Evolutionary conservation across 2,329 filamentous ascomycete species (phyloP).

Genomic region (Exophiala xenobiotica): DNA sequence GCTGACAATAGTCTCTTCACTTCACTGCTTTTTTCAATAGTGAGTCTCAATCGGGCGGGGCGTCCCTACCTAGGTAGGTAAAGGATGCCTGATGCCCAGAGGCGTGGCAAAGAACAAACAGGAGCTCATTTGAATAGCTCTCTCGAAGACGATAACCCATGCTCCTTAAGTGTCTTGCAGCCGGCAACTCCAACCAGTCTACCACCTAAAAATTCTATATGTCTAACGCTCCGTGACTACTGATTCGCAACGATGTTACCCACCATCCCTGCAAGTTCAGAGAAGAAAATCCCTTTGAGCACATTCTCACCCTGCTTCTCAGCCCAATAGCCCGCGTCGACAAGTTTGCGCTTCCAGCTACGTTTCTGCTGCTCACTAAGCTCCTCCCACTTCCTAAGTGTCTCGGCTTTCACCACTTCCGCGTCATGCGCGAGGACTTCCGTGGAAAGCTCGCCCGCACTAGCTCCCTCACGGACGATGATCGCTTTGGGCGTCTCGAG

Average conservation of each 20-base stretch:
- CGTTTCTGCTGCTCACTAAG: constrained; percentile 61
- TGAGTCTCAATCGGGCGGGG: no score
- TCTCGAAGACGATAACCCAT: no score
- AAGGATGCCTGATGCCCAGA: no score
- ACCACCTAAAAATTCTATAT: no score
- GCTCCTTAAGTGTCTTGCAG: no score
- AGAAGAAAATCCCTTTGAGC: constrained; percentile 75
- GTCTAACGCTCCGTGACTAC: neutral
- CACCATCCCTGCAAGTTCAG: constrained; percentile 65
- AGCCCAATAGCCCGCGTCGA: constrained; percentile 74
- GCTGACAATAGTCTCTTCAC: no score
- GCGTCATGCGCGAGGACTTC: constrained; percentile 34
- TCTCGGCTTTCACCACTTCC: constrained; percentile 24
- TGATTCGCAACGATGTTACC: constrained; percentile 35
- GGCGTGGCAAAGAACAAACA: no score
- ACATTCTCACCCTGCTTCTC: constrained; percentile 74
- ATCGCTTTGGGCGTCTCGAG: constrained; percentile 30
- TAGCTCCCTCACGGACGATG: constrained; percentile 30
- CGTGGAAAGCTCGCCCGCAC: constrained; percentile 43
- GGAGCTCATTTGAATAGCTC: no score
- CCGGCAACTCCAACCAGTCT: no score
- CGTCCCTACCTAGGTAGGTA: no score
- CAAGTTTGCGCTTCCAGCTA: constrained; percentile 68
- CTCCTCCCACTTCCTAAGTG: constrained; percentile 67
- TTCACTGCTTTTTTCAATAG: no score